Evolutionary conservation across 202 grass and related monocot species (phyloP).

Genomic region (Setaria italica): DNA sequence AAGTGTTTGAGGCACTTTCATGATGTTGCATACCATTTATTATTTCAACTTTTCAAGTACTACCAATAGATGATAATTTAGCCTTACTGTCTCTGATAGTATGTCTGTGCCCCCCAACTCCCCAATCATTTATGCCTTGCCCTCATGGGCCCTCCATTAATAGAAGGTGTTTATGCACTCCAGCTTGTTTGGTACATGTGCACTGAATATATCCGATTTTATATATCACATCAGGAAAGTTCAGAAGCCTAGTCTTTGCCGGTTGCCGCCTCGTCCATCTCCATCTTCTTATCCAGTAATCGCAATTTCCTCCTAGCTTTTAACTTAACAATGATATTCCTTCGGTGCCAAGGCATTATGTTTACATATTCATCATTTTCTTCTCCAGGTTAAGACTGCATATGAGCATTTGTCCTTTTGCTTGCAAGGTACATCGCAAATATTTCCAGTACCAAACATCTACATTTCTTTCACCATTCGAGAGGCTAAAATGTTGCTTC

Average conservation of each 20-base stretch:
- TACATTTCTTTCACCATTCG: background rate
- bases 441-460: background rate
- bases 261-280: slow-evolving; percentile 14
- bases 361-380: background rate
- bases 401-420: no score
- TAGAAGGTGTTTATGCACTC: slow-evolving; percentile 9
- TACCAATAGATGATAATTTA: background rate
- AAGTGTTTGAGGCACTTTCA: background rate
- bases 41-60: slow-evolving; percentile 14
- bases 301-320: slow-evolving; percentile 7
- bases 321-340: slow-evolving; percentile 1
- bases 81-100: slow-evolving; percentile 2
- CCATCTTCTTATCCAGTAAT: slow-evolving; percentile 25
- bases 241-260: slow-evolving; percentile 30
- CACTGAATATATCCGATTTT: slow-evolving; percentile 21
- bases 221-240: slow-evolving; percentile 19
- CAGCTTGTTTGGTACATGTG: slow-evolving; percentile 31
- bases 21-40: background rate
- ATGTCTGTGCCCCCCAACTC: background rate
- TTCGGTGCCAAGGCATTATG: background rate
- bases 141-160: slow-evolving; percentile 4
- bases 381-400: background rate
- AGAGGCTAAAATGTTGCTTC: slow-evolving; percentile 1
- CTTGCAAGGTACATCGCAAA: background rate
- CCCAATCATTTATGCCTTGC: slow-evolving; percentile 10